Evolutionary conservation across 768 basidiomycete genomes (phyloP).

Genomic region (Naematelia aurantialba): DNA sequence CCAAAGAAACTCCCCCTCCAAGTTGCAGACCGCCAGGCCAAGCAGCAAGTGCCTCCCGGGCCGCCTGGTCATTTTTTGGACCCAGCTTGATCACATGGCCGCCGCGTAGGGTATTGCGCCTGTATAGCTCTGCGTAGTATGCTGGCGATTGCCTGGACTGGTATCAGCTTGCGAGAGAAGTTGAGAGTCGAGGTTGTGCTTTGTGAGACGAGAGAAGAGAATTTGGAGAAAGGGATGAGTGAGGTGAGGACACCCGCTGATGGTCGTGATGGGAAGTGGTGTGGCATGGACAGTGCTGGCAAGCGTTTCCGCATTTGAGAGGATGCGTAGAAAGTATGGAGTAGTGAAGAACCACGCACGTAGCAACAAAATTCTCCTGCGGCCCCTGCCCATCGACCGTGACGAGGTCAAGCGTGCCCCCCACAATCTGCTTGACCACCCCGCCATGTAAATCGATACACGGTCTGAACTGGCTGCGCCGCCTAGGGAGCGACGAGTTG

Average conservation of each 20-base stretch:
- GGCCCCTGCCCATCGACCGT: background rate
- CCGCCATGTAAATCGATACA: slow-evolving; percentile 97
- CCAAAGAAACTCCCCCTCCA: slow-evolving; percentile 82
- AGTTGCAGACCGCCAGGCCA: slow-evolving; percentile 93
- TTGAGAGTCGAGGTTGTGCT: too few relatives aligned
- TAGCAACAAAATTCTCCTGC: slow-evolving; percentile 80
- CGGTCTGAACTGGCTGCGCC: slow-evolving; percentile 63
- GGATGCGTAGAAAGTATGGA: background rate
- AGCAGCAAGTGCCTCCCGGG: slow-evolving; percentile 69
- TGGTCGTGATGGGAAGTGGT: too few relatives aligned
- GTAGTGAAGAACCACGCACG: slow-evolving; percentile 55
- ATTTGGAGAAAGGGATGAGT: background rate
- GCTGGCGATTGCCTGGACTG: slow-evolving; percentile 65
- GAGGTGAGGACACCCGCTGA: too few relatives aligned
- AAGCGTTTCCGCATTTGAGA: too few relatives aligned
- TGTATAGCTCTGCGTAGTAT: slow-evolving; percentile 77
- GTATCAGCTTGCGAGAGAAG: slow-evolving; percentile 16
- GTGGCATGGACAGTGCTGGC: too few relatives aligned
- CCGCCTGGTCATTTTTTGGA: slow-evolving; percentile 82
- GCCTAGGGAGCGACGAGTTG: slow-evolving; percentile 2
- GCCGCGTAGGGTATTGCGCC: slow-evolving; percentile 63
- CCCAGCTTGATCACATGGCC: slow-evolving; percentile 98
- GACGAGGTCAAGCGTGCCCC: slow-evolving; percentile 70
- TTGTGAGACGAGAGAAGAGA: background rate
- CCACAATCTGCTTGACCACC: slow-evolving; percentile 96